Evolutionary conservation across 345 rosid species (phyloP), one percentile per base, ranked within the genome.

Genomic region (Populus simonii): DNA sequence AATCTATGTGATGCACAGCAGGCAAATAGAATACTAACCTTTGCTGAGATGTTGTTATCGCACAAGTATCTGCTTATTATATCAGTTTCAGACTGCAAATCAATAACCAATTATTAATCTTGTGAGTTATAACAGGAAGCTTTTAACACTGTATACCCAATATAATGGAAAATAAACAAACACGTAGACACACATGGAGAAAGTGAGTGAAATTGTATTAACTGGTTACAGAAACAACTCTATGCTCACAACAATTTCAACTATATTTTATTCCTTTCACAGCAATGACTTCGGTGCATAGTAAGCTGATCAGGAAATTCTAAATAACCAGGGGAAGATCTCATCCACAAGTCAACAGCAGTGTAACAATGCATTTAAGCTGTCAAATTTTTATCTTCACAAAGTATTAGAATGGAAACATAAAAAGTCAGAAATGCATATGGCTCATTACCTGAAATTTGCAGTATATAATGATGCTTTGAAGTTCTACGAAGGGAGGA

Each of bases 391-490:
- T 25, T n/a, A 49, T 53, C 55, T 16, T 72, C 51, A 51, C 27
- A 35, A 67, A 23, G 17, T 12, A 49, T 53, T 59, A 68, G 25
- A 20, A 63, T 15, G 57, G 45, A 61, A 20, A 9, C 15, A 62
- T 31, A 1, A 63, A 49, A 8, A 35, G 31, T 39, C 53, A n/a
- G 4, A 45, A 33, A 78, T 39, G 9, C 25, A 62, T 20, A 66
- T 22, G 9, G 53, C n/a, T 77, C 49, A 55, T 70, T 80, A 93
- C 99, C 96, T 96, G 98, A 87, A 96, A 93, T 84, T 93, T 96
- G 92, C 99, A 96, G 88, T 95, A 95, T 31, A 93, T 79, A 76
- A 95, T 96, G 82, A 91, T 91, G 86, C 99, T 96, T 66, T 80
- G 75, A 74, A 86, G 89, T 83, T 93, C 90, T 45, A n/a, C 63